Base-by-base conservation (phyloP, 331 rosid genomes). In the Cydonia oblonga region DNA sequence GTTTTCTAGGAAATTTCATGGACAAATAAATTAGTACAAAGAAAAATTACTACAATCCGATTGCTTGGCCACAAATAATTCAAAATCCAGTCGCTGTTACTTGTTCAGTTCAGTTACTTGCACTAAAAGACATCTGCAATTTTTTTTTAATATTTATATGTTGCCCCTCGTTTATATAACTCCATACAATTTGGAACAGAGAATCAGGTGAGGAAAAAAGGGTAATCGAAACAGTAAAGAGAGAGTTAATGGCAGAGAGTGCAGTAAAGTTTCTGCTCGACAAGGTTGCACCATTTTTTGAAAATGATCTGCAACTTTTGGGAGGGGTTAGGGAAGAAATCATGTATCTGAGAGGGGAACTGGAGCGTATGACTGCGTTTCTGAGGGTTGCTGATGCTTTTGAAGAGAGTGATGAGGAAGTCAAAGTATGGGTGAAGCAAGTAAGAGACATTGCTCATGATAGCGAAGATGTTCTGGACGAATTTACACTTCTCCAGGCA, bases 351-450 rank as follows among this genome's bases (percentile, higher is more conserved):
- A 65, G 72, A 66, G 73, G 63, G 23, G 70, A 78, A 59, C 20
- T 78, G 33, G 70, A 77, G 32, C 20, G 56, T 10, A 65, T 77
- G 32, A 64, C 65, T 23, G 77, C 77, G 4, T 78, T 71, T 59
- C 19, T 78, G 18, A 44, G 66, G 33, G 66, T 18, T 7, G 77
- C 72, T 1, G 77, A 78, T 18, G 69, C 81, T 0, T 9, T 33
- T 49, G 67, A 70, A 12, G 76, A 70, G 8, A 30, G 33, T 13
- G 67, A 70, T 23, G 68, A 70, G 20, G 77, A 72, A 49, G 32
- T 70, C 68, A 78, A 18, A 78, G 81, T 78, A 2, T 78, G 81
- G 81, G 66, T 78, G 11, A 70, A 29, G 68, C 81, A 78, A 54
- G 64, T 72, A n/a, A 63, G 76, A 46, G 70, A 58, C 7, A 61